A percentile compares a stretch with the other conserved stretches of the same genome.
These are phyloP conservation scores for Brettanomyces naardenensis DNA, from an alignment of 805 yeast species.

Conservation along the genomic window DNA sequence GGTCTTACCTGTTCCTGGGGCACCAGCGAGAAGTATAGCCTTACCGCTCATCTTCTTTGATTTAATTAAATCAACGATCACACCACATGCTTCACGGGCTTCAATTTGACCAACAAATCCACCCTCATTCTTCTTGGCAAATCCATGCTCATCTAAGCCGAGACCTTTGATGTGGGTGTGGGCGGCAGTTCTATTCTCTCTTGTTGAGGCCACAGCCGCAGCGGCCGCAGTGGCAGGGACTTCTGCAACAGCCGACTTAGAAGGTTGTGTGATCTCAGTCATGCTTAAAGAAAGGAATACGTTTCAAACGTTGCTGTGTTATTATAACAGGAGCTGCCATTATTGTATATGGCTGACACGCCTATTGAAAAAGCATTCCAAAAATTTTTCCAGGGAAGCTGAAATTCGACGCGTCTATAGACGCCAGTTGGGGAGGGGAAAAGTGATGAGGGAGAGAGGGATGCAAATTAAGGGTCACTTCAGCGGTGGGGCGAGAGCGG, in stretches of 20 bases:
- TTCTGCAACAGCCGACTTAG: not conserved
- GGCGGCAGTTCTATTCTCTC: slow-evolving; percentile 54
- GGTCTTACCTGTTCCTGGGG: slow-evolving; percentile 98
- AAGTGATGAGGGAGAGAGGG: too few species aligned
- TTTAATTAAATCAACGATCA: slow-evolving; percentile 85
- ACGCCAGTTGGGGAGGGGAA: too few species aligned
- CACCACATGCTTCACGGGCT: slow-evolving; percentile 95
- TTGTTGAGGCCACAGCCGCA: slow-evolving; percentile 9
- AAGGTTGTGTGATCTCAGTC: not conserved
- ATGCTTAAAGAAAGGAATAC: not conserved
- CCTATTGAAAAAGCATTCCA: too few species aligned
- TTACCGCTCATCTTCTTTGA: slow-evolving; percentile 95
- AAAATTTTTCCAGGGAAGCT: too few species aligned
- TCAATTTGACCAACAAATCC: slow-evolving; percentile 97
- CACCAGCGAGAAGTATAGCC: slow-evolving; percentile 93
- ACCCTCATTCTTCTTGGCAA: slow-evolving; percentile 73
- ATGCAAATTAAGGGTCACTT: too few species aligned
- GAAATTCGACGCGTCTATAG: too few species aligned
- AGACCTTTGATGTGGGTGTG: slow-evolving; percentile 96
- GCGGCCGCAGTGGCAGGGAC: slow-evolving; percentile 3
- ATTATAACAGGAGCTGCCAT: too few species aligned
- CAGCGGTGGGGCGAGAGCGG: too few species aligned
- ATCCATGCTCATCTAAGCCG: slow-evolving; percentile 88
- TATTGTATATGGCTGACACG: too few species aligned
- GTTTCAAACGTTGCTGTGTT: not conserved